Conservation (phyloP, 2,329 filamentous ascomycete species). For the Curvularia spicifera region DNA sequence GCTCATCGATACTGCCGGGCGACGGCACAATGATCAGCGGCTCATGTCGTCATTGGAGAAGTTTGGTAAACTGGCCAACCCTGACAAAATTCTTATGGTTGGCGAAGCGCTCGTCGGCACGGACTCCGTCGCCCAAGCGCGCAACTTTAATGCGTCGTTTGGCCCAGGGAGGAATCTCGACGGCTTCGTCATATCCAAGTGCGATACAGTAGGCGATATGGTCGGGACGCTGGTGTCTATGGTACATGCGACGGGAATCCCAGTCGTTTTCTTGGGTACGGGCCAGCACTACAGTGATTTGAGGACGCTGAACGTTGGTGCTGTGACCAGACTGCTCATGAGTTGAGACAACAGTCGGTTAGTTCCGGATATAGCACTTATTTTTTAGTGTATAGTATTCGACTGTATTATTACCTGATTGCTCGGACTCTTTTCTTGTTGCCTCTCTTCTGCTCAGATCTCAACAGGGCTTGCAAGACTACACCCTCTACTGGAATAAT, state of each 20-base stretch:
- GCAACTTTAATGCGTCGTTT: slow-evolving; percentile 95
- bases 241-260: slow-evolving; percentile 95
- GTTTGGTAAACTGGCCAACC: slow-evolving; percentile 93
- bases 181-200: slow-evolving; percentile 98
- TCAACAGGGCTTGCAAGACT: neutral
- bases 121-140: slow-evolving; percentile 91
- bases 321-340: slow-evolving; percentile 68
- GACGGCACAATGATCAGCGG: slow-evolving; percentile 91
- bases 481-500: neutral
- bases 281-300: slow-evolving; percentile 72
- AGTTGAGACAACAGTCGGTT: slow-evolving; percentile 48
- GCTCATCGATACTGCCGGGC: slow-evolving; percentile 93
- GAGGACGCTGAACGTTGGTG: slow-evolving; percentile 68
- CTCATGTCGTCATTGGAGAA: slow-evolving; percentile 98
- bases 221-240: slow-evolving; percentile 94
- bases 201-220: slow-evolving; percentile 99
- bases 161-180: slow-evolving; percentile 81
- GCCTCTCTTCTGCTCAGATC: neutral
- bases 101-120: slow-evolving; percentile 91
- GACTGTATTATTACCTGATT: slow-evolving; percentile 3
- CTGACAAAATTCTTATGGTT: slow-evolving; percentile 99
- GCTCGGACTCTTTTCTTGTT: neutral
- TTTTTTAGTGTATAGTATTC: slow-evolving; percentile 1
- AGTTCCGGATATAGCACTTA: neutral
- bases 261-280: slow-evolving; percentile 87